Base-by-base conservation (phyloP, 805 yeast genomes). In the Nakazawaea wickerhamii region DNA sequence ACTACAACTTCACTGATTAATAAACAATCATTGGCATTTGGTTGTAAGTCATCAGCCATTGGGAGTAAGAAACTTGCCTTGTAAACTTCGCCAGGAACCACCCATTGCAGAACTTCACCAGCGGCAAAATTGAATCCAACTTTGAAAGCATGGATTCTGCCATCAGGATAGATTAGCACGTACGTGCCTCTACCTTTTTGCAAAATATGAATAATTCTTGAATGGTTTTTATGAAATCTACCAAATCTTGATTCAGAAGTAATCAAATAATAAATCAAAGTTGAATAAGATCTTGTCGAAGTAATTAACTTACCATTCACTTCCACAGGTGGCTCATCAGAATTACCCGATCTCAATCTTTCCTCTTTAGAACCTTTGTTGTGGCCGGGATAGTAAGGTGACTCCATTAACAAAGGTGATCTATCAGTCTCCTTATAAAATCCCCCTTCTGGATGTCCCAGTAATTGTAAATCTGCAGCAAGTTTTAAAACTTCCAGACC, bases 71-170 rank as follows among this genome's bases (percentile, higher is more conserved):
- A 77, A 38, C 78, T 71, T 4, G 81, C 80, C 52, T 77, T 77
- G 60, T 71, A 77, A 15, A 70, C 74, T 10, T 73, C 80, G 1
- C 80, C 78, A 9, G 78, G 79, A n/a, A 77, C 81, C 5, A 77
- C 79, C 81, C 81, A 77, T 54, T 77, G 83, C 33, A 72, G 61
- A 4, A 70, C 61, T 52, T 75, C 79, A 5, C 79, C 79, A 10
- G 57, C 57, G 0, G 57, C 55, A 27, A 64, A 57, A 47, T 74
- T 65, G 47, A 74, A 73, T 0, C 82, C 83, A 21, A 75, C 81
- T 18, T 62, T 64, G 52, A 76, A 77, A 1, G 74, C 60, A 44
- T 72, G 70, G 15, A 77, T 55, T 3, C 45, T 45, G 1, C 81
- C 80, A 47, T 72, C 64, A 4, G 80, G 80, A 40, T 74, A 67